Evolutionary conservation across 1,284 basidiomycete genomes (phyloP), one percentile per base, ranked within the genome.

Genomic region (Ceratobasidium sp.): DNA sequence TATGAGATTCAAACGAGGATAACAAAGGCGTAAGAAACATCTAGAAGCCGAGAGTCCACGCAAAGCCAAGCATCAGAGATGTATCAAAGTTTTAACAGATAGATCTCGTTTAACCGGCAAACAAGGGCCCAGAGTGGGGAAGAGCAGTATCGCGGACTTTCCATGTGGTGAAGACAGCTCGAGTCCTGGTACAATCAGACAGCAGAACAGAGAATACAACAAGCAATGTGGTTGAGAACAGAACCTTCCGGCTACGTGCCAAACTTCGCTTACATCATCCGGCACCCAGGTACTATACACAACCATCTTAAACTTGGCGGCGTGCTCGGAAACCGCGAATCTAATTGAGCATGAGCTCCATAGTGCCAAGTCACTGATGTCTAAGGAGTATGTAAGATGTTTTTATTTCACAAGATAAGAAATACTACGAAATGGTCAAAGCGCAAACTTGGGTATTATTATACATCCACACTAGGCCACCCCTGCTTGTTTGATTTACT

Each of bases 11-110:
- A 1, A 28, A 63, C 28, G 21, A 46, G 16, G 5, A 49, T 26
- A 63, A 21, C 21, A 43, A 46, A 63, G 26, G 23, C 44, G 28
- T 26, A 28, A 63, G 61, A 50, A 63, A 30, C 61, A 44, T 63
- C 61, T 46, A 49, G 61, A 63, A 63, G 61, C 21, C 13, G 35
- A 35, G 13, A 63, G 16, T 43, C 35, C 4, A 23, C 18, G 28
- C 1, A 35, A 21, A 1, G 30, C 23, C 30, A 44, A 2, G 38
- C 16, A 44, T 6, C 58, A 58, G 7, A 44, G n/a, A 59, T 38
- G 9, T 50, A 26, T 43, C 38, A 4, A 59, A 26, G 32, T 16
- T 26, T 44, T 16, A 59, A 21, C 38, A 6, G 35, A 18, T 35
- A 26, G 18, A 44, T n/a, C n/a, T 18, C 38, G 14, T 18, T 38